Evolutionary conservation across 768 basidiomycete species (phyloP).

Genomic region (Russula olivacea): DNA sequence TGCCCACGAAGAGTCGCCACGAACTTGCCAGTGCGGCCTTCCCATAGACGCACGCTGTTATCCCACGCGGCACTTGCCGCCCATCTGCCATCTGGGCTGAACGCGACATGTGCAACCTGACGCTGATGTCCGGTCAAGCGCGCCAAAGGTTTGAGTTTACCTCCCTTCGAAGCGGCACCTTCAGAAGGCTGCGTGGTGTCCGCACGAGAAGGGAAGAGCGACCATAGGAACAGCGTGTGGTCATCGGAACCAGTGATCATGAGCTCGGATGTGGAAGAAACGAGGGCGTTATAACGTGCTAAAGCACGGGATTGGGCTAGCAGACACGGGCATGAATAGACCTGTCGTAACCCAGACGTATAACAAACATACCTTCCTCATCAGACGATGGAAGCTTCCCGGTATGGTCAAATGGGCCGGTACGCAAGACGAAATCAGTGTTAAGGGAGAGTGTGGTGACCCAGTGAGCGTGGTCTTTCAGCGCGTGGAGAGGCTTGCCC

Average conservation of each 20-base stretch:
- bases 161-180: conserved; percentile 34
- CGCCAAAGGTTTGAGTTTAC: conserved; percentile 62
- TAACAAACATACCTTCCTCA: conserved; percentile 60
- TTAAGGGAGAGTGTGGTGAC: conserved; percentile 94
- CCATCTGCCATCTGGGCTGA: conserved; percentile 90
- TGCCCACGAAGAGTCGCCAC: conserved; percentile 88
- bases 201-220: conserved; percentile 53
- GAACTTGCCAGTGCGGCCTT: conserved; percentile 78
- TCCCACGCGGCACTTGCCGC: conserved; percentile 92
- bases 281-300: conserved; percentile 68
- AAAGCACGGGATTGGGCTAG: conserved; percentile 74
- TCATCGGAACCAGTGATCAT: conserved; percentile 96
- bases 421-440: conserved; percentile 91
- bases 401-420: conserved; percentile 90
- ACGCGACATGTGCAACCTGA: conserved; percentile 89
- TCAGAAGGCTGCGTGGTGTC: conserved; percentile 34
- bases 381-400: conserved; percentile 73
- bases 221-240: conserved; percentile 97
- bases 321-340: conserved; percentile 2
- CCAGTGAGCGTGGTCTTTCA: conserved; percentile 98
- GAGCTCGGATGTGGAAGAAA: conserved; percentile 62
- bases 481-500: conserved; percentile 76
- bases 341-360: neutral
- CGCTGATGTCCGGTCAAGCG: conserved; percentile 92
- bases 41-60: conserved; percentile 88